Base-by-base conservation (phyloP, 2,329 filamentous ascomycete species). In the Diaporthe nobilis region DNA sequence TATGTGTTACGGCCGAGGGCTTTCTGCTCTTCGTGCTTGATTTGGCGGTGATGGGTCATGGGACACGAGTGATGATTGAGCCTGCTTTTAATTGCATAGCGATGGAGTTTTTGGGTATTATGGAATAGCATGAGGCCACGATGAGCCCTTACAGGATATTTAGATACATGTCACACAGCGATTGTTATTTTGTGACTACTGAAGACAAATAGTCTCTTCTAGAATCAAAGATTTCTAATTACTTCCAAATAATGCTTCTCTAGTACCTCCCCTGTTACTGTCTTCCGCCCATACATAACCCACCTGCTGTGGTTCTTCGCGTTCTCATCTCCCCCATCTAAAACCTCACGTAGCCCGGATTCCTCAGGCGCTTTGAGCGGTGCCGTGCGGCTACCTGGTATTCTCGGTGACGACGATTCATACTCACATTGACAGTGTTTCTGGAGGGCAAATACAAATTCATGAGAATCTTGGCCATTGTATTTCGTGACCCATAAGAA, bases 51-150 rank as follows among this genome's bases (percentile, higher is more conserved):
- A 53, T 22, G 58, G 58, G 37, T 34, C 58, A 47, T 65, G 71
- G 39, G 47, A 31, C 25, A 65, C 37, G 58, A 57, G 44, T 34
- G 15, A 73, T 47, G n/a, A 57, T 49, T 49, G 39, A 55, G 49
- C 22, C 39, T 68, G n/a, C 67, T 49, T 70, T 51, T 25, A 58
- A 13, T 61, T 76, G 78, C 79, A 82, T 81, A 82, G 81, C 81
- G 80, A 80, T 49, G 81, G 81, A 79, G 81, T 82, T 80, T 44
- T 70, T 39, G 68, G 51, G 28, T 42, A 73, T 76, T 61, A 17
- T 17, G 72, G 71, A 22, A 65, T 25, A 25, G 39, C 57, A 55
- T 31, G 20, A 63, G 60, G 60, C 71, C 60, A 73, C 13, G 1
- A 37, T 73, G 68, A 60, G 68, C 68, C 53, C 17, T 49, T 1